Evolutionary conservation across 1,284 basidiomycete species (phyloP).

Genomic region (Austroboletus rostrupii): DNA sequence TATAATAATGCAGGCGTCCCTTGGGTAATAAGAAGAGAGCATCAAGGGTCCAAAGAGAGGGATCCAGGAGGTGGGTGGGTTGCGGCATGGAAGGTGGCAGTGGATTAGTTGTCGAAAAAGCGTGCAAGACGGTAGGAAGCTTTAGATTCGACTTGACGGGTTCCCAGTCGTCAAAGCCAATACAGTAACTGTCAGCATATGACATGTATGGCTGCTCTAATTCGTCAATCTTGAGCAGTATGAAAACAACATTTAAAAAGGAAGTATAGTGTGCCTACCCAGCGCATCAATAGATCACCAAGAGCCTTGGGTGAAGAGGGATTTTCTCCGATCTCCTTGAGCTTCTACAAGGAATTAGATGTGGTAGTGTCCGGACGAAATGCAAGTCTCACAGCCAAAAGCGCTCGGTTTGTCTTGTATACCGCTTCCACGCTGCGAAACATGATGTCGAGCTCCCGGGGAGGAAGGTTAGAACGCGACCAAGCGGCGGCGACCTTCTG

Average conservation of each 20-base stretch:
- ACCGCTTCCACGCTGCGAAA: slow-evolving; percentile 90
- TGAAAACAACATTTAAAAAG: slow-evolving; percentile 14
- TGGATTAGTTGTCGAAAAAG: slow-evolving; percentile 65
- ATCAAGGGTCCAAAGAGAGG: slow-evolving; percentile 79
- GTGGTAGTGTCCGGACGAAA: neutral
- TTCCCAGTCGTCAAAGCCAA: slow-evolving; percentile 82
- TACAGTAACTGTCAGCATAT: slow-evolving; percentile 72
- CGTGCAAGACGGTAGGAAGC: slow-evolving; percentile 64
- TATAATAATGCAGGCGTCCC: slow-evolving; percentile 86
- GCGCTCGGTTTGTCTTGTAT: slow-evolving; percentile 85
- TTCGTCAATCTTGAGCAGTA: slow-evolving; percentile 73
- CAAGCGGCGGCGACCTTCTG: slow-evolving; percentile 96
- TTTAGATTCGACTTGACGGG: slow-evolving; percentile 74
- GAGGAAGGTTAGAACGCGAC: slow-evolving; percentile 93
- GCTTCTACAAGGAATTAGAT: slow-evolving; percentile 53
- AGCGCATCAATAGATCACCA: slow-evolving; percentile 94
- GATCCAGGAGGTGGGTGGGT: slow-evolving; percentile 35
- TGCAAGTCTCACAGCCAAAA: slow-evolving; percentile 60
- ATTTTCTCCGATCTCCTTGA: slow-evolving; percentile 91
- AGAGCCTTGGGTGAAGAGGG: slow-evolving; percentile 93
- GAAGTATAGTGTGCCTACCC: slow-evolving; percentile 53
- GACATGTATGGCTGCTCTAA: slow-evolving; percentile 82
- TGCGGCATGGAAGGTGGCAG: slow-evolving; percentile 47
- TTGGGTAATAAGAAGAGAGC: slow-evolving; percentile 85
- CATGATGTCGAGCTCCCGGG: slow-evolving; percentile 88